Evolutionary conservation across 768 basidiomycete genomes (phyloP), one percentile per base, ranked within the genome.

Genomic region (Russula sp.): DNA sequence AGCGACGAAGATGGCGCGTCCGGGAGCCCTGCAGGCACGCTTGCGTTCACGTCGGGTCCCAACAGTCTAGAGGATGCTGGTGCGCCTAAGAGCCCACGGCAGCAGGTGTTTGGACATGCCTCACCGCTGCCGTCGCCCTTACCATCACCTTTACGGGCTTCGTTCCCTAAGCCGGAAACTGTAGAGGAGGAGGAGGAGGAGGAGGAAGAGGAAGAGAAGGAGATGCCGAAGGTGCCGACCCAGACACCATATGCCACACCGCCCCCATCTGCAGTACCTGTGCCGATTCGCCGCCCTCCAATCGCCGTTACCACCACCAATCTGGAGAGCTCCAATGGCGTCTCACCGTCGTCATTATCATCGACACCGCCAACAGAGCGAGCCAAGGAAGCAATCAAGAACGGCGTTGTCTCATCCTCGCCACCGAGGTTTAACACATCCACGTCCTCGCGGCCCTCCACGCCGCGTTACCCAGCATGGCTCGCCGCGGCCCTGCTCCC

Each of bases 391-490:
- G 25, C 25, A 29, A 5, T 22, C 39, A 43, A 60, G 25, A 42
- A 43, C 7, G 48, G 35, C 38, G 16, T 22, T 35, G 5, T n/a
- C 25, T 1, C 25, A 29, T 29, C 25, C 1, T 29, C 25, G 9
- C 43, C 45, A 16, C 53, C 58, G 5, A 39, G 32, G 16, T 38
- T 54, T 29, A 29, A 29, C 35, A 53, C 52, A 16, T 38, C 45
- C 18, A 50, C 55, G 42, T 58, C 32, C 45, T 46, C 10, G 29
- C 13, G 11, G 9, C 29, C 25, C 2, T 29, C 25, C n/a, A 75
- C 71, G 59, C 79, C 77, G 35, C 77, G 79, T 6, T 86, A 86
- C 68, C 79, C 78, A 3, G 82, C 82, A 10, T 87, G 85, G 86
- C 75, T 87, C 10, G 82, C 82, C 0, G 77, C 75, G 14, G 77